phyloP scores from a whole-genome alignment of 495 filamentous ascomycete genomes.

The Neurospora intermedia region DNA sequence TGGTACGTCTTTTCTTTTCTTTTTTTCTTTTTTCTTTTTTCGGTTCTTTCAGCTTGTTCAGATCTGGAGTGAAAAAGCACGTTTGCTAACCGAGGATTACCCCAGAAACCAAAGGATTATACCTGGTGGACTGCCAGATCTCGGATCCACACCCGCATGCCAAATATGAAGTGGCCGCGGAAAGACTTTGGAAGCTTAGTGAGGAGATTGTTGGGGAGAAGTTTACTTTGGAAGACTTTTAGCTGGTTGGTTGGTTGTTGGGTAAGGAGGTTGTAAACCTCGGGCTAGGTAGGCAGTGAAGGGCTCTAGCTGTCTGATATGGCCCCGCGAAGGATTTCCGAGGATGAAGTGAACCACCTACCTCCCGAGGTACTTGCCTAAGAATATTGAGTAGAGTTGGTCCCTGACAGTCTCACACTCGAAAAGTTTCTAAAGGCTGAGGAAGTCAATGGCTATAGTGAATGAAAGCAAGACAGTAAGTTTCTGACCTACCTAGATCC shows the following conservation, averaged over 20 bases:
- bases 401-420: too few species aligned
- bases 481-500: background rate
- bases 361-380: too few species aligned
- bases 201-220: slow-evolving; percentile 36
- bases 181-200: slow-evolving; percentile 40
- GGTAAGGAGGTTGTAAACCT: background rate
- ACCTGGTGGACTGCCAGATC: slow-evolving; percentile 33
- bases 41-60: too few species aligned
- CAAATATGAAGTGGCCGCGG: slow-evolving; percentile 30
- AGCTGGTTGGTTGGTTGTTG: background rate
- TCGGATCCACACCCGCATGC: slow-evolving; percentile 10
- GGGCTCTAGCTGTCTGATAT: too few species aligned
- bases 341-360: too few species aligned
- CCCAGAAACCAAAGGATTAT: slow-evolving; percentile 28
- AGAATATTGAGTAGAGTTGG: too few species aligned
- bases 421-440: too few species aligned
- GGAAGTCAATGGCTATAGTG: background rate
- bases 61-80: background rate
- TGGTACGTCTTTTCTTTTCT: slow-evolving; percentile 17
- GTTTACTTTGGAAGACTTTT: slow-evolving; percentile 15
- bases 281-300: background rate
- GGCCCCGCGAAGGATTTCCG: too few species aligned
- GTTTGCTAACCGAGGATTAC: background rate
- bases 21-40: too few species aligned
- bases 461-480: background rate